A percentile compares a stretch with the other conserved stretches of the same genome.
Evolutionary conservation across 352 stramenopile species (phyloP).

Genomic region (Globisporangium nodosum): DNA sequence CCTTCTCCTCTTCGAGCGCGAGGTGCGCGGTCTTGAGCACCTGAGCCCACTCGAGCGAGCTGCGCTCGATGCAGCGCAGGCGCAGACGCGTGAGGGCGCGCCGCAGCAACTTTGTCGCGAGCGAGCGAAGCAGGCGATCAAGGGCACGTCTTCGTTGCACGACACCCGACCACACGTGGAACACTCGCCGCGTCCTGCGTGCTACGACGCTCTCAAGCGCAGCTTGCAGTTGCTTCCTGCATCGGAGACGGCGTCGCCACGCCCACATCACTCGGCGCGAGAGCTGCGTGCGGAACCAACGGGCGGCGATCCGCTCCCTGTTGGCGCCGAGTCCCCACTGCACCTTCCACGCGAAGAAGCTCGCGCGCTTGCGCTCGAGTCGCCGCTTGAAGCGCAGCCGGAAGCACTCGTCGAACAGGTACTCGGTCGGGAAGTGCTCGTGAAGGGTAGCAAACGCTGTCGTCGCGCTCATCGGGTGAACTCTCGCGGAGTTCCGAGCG

Average conservation of each 20-base stretch:
- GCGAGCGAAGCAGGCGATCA: background rate
- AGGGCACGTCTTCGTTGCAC: background rate
- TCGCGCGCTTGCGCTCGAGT: slow-evolving; percentile 10
- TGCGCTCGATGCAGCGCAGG: slow-evolving; percentile 25
- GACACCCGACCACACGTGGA: slow-evolving; percentile 8
- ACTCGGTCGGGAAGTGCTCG: slow-evolving; percentile 9
- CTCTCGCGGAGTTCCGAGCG: background rate
- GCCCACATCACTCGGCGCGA: slow-evolving; percentile 13
- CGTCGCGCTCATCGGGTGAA: background rate
- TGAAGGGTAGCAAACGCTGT: background rate
- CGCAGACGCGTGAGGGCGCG: slow-evolving; percentile 18
- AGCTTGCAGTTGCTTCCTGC: background rate
- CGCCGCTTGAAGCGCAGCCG: slow-evolving; percentile 8
- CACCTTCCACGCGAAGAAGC: slow-evolving; percentile 26
- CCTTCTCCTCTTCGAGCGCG: slow-evolving; percentile 42
- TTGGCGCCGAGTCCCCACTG: slow-evolving; percentile 14
- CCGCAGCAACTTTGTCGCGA: background rate
- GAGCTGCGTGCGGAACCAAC: slow-evolving; percentile 13
- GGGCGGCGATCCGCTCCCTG: slow-evolving; percentile 9
- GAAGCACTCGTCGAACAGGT: slow-evolving; percentile 15
- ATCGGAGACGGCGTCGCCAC: slow-evolving; percentile 4
- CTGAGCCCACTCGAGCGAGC: slow-evolving; percentile 28
- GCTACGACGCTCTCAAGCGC: background rate
- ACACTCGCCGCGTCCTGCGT: background rate
- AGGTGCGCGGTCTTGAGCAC: slow-evolving; percentile 30